These are phyloP conservation scores for Avena atlantica DNA, from an alignment of 176 grass and related monocot genomes.

Conservation along the genomic window DNA sequence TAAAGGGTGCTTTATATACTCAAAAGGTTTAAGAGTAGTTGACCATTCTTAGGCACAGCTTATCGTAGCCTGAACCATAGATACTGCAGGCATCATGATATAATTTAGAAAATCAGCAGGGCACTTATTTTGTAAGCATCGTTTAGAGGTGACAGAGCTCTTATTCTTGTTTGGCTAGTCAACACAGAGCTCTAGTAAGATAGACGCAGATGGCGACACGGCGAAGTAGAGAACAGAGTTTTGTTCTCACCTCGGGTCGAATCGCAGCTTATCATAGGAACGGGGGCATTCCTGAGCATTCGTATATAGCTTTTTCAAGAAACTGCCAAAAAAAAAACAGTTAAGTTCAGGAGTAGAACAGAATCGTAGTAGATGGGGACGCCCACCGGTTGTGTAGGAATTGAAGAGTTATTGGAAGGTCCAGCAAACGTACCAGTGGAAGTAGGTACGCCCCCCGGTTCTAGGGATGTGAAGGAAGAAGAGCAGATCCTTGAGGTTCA, in stretches of 20 bases:
- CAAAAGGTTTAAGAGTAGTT: no score
- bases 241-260: conserved; percentile 73
- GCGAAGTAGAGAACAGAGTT: background rate
- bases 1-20: no score
- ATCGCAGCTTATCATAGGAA: conserved; percentile 89
- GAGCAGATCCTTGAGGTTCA: conserved; percentile 82
- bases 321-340: conserved; percentile 46
- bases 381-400: no score
- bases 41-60: no score
- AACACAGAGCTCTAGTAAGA: background rate
- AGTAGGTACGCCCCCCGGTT: conserved; percentile 91
- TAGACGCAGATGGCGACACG: background rate
- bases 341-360: background rate
- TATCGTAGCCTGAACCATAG: background rate
- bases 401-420: background rate
- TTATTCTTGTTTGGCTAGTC: background rate
- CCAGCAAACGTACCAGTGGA: conserved; percentile 67
- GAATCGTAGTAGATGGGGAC: background rate
- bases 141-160: background rate
- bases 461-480: conserved; percentile 97
- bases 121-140: background rate
- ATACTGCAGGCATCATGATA: background rate
- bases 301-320: conserved; percentile 85
- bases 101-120: background rate
- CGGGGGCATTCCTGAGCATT: conserved; percentile 76